A percentile compares a stretch with the other conserved stretches of the same genome.
Conservation (phyloP, 768 basidiomycete genomes). For the Serendipita indica region DNA sequence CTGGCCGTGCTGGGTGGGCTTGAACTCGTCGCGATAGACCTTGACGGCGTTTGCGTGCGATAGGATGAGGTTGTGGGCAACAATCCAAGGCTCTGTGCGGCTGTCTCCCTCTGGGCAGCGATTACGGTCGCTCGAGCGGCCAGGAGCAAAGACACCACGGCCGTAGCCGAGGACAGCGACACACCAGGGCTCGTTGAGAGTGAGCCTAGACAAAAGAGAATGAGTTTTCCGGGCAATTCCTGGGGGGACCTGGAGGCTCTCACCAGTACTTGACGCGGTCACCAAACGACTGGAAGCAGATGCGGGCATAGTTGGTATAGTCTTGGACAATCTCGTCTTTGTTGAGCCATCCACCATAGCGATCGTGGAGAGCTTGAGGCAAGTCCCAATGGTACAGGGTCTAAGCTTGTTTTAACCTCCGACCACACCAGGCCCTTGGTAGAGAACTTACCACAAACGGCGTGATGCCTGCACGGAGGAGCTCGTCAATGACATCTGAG, state of each 20-base stretch:
- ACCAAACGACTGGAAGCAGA: constrained; percentile 62
- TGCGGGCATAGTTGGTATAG: constrained; percentile 42
- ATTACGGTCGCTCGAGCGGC: constrained; percentile 47
- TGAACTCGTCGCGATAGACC: constrained; percentile 51
- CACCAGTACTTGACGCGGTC: constrained; percentile 65
- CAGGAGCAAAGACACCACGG: constrained; percentile 55
- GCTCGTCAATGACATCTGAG: constrained; percentile 51
- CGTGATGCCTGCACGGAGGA: constrained; percentile 45
- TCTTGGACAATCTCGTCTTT: constrained; percentile 56
- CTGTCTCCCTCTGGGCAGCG: constrained; percentile 48
- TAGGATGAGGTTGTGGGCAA: constrained; percentile 51
- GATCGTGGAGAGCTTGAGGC: constrained; percentile 55
- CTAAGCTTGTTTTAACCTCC: constrained; percentile 22
- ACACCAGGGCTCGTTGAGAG: constrained; percentile 66
- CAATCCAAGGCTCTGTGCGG: constrained; percentile 54
- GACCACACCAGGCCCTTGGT: constrained; percentile 2
- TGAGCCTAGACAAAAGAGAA: constrained; percentile 49
- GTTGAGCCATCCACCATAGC: constrained; percentile 64
- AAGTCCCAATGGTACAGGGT: constrained; percentile 71
- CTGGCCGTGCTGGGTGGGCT: constrained; percentile 42
- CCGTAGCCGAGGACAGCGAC: constrained; percentile 57
- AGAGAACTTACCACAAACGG: constrained; percentile 45
- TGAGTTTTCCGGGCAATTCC: not conserved
- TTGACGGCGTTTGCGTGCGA: constrained; percentile 56
- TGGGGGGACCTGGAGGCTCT: constrained; percentile 10